phyloP scores from a whole-genome alignment of 2,329 filamentous ascomycete species.

The Ophiostoma sp. region DNA sequence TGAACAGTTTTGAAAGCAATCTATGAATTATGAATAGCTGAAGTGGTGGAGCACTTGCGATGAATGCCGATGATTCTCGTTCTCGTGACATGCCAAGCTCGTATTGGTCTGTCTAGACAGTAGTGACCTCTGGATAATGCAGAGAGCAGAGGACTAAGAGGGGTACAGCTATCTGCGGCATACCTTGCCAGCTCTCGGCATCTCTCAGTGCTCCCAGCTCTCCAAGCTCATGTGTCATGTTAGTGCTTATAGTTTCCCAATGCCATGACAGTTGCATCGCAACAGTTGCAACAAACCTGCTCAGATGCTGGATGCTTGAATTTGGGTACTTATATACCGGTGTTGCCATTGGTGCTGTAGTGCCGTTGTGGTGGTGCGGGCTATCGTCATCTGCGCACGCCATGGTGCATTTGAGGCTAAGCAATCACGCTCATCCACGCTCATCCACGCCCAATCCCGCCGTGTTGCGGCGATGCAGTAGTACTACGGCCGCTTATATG shows the following conservation, averaged over 20 bases:
- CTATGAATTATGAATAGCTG: too few relatives aligned
- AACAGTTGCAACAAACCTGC: not conserved
- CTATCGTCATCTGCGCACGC: constrained; percentile 5
- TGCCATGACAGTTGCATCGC: not conserved
- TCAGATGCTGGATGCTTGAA: not conserved
- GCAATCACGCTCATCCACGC: not conserved
- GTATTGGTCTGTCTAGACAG: too few relatives aligned
- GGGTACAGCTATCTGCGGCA: too few relatives aligned
- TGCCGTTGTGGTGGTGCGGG: not conserved
- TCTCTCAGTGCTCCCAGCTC: too few relatives aligned
- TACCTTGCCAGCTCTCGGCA: not conserved
- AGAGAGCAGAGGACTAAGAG: too few relatives aligned
- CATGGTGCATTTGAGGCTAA: constrained; percentile 6
- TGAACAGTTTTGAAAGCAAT: too few relatives aligned
- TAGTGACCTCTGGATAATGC: too few relatives aligned
- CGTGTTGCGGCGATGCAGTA: not conserved
- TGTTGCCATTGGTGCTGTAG: not conserved
- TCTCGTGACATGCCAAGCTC: too few relatives aligned
- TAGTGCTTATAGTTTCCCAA: not conserved
- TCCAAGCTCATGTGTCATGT: not conserved
- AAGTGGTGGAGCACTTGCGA: too few relatives aligned
- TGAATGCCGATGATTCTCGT: too few relatives aligned
- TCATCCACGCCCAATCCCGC: not conserved
- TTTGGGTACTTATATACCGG: too few relatives aligned
- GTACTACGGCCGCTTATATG: not conserved